Evolutionary conservation across 345 rosid species (phyloP).

Genomic region (Nephelium lappaceum): DNA sequence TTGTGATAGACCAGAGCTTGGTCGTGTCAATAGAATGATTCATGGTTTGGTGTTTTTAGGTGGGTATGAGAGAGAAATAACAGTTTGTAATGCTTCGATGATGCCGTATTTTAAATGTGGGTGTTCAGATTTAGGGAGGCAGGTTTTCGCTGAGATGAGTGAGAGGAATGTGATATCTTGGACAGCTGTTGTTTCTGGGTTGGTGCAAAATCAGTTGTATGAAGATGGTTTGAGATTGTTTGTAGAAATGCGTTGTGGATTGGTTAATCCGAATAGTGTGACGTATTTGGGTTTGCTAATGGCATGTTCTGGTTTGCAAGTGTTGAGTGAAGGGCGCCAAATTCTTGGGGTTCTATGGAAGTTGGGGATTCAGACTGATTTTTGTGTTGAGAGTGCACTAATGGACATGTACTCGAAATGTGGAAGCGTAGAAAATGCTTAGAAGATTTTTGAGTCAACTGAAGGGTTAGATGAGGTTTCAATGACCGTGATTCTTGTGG

Average conservation of each 20-base stretch:
- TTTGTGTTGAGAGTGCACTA: conserved; percentile 74
- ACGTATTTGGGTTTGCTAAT: conserved; percentile 73
- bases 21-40: conserved; percentile 46
- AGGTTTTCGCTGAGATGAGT: conserved; percentile 70
- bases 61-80: conserved; percentile 57
- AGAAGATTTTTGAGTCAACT: conserved; percentile 67
- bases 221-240: conserved; percentile 63
- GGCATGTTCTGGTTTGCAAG: conserved; percentile 77
- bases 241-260: conserved; percentile 53
- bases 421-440: conserved; percentile 69
- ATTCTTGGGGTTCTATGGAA: conserved; percentile 76
- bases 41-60: conserved; percentile 56
- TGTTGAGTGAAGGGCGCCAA: conserved; percentile 64
- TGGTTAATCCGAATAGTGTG: conserved; percentile 61
- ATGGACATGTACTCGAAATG: conserved; percentile 98
- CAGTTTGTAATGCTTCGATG: conserved; percentile 75
- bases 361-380: conserved; percentile 63
- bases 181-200: conserved; percentile 85
- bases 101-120: conserved; percentile 74
- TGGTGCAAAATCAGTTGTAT: conserved; percentile 52
- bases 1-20: conserved; percentile 54
- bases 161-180: conserved; percentile 78
- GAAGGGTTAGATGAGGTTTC: conserved; percentile 72
- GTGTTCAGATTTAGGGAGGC: conserved; percentile 50
- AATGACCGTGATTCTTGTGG: conserved; percentile 79